Evolutionary conservation across 805 yeast genomes (phyloP).

Genomic region (Priceomyces carsonii): DNA sequence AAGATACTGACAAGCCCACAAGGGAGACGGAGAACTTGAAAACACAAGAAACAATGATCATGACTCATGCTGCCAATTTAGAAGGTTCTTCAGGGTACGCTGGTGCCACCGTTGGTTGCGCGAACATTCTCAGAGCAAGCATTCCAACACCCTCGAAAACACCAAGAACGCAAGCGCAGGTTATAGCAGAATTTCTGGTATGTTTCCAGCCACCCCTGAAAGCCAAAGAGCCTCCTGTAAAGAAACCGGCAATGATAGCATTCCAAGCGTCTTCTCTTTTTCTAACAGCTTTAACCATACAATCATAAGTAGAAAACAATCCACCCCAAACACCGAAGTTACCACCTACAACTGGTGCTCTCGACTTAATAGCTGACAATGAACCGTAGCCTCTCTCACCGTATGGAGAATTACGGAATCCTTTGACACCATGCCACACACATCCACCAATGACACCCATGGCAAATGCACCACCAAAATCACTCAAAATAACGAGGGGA

Average conservation of each 20-base stretch:
- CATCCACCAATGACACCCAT: slow-evolving; percentile 99
- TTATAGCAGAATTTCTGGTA: slow-evolving; percentile 92
- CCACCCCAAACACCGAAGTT: slow-evolving; percentile 99
- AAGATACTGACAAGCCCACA: not conserved
- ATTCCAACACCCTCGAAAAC: slow-evolving; percentile 98
- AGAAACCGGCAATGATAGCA: slow-evolving; percentile 96
- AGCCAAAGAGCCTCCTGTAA: slow-evolving; percentile 97
- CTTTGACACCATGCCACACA: slow-evolving; percentile 98
- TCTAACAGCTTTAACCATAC: slow-evolving; percentile 92
- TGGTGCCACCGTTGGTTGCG: slow-evolving; percentile 62
- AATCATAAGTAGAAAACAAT: slow-evolving; percentile 90
- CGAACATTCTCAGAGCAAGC: slow-evolving; percentile 89
- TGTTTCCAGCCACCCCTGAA: slow-evolving; percentile 99
- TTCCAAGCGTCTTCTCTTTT: slow-evolving; percentile 99
- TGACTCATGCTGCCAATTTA: slow-evolving; percentile 34
- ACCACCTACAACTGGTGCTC: slow-evolving; percentile 99
- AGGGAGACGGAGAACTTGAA: not conserved
- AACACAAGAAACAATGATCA: not conserved
- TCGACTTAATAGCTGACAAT: slow-evolving; percentile 83
- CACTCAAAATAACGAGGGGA: slow-evolving; percentile 92
- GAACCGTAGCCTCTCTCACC: slow-evolving; percentile 95
- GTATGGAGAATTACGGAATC: slow-evolving; percentile 95
- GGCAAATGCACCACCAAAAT: slow-evolving; percentile 98
- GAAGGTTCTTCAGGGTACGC: slow-evolving; percentile 43
- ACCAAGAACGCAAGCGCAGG: slow-evolving; percentile 96